Conservation (phyloP, 345 rosid species). For the Citrus unshiu region DNA sequence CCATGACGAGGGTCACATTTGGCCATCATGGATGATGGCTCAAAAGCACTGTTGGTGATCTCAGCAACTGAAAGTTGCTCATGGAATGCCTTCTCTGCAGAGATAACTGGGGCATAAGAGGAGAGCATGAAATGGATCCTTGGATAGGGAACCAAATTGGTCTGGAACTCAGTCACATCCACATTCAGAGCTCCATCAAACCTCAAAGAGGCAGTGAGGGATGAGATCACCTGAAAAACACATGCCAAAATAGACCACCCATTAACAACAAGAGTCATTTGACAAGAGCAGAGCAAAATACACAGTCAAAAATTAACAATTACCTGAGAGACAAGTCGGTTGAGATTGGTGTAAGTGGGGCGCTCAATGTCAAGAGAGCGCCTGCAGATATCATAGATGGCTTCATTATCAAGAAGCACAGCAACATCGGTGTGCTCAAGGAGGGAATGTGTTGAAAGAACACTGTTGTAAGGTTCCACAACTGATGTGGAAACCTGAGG, state of each 20-base stretch:
- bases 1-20: conserved; percentile 65
- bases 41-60: conserved; percentile 63
- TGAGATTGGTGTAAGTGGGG: conserved; percentile 57
- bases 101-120: conserved; percentile 58
- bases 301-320: too few species aligned
- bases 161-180: conserved; percentile 65
- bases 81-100: conserved; percentile 52
- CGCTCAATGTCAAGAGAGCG: conserved; percentile 62
- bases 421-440: conserved; percentile 58
- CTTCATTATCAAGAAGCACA: conserved; percentile 21
- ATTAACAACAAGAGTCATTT: background rate
- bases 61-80: conserved; percentile 60
- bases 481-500: conserved; percentile 64
- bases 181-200: conserved; percentile 63
- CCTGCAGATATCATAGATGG: conserved; percentile 59
- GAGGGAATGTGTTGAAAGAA: conserved; percentile 55
- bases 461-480: conserved; percentile 56
- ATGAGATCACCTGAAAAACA: conserved; percentile 46
- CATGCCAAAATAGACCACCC: background rate
- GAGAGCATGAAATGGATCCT: conserved; percentile 67
- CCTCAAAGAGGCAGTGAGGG: conserved; percentile 57
- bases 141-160: conserved; percentile 58
- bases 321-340: conserved; percentile 60
- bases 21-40: conserved; percentile 61
- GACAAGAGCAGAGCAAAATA: background rate